These are phyloP conservation scores for Pseudogymnoascus sp. DNA, from an alignment of 2,329 filamentous ascomycete genomes.

Conservation along the genomic window DNA sequence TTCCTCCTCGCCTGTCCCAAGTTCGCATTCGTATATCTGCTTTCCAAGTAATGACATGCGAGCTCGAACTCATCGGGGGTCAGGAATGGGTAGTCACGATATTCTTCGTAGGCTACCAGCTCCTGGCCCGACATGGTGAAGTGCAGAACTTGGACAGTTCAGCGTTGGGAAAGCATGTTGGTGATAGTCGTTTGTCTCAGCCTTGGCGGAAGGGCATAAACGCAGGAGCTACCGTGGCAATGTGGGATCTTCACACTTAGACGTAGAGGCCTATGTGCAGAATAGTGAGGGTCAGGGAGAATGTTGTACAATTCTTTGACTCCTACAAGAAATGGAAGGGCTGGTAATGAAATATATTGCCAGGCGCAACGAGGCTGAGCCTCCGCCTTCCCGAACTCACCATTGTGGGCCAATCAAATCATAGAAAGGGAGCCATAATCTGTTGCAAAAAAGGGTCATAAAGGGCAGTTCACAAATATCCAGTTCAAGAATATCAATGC, in stretches of 20 bases:
- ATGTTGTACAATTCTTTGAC: neutral
- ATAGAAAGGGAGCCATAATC: neutral
- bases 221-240: neutral
- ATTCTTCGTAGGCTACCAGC: constrained; percentile 20
- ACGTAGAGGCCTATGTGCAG: neutral
- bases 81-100: constrained; percentile 52
- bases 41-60: constrained; percentile 56
- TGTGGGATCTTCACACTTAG: neutral
- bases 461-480: neutral
- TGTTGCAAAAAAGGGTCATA: neutral
- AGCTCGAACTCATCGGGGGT: constrained; percentile 55
- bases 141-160: neutral
- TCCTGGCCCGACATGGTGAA: constrained; percentile 5
- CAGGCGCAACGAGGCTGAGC: constrained; percentile 9
- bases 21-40: constrained; percentile 50
- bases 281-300: neutral
- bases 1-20: constrained; percentile 46
- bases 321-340: neutral
- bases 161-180: neutral
- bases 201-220: neutral
- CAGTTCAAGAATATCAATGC: neutral
- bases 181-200: neutral
- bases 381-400: neutral
- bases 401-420: constrained; percentile 1
- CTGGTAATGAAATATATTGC: constrained; percentile 7